Evolutionary conservation across 306 rosid genomes (phyloP), one percentile per base, ranked within the genome.

Genomic region (Neltuma alba): DNA sequence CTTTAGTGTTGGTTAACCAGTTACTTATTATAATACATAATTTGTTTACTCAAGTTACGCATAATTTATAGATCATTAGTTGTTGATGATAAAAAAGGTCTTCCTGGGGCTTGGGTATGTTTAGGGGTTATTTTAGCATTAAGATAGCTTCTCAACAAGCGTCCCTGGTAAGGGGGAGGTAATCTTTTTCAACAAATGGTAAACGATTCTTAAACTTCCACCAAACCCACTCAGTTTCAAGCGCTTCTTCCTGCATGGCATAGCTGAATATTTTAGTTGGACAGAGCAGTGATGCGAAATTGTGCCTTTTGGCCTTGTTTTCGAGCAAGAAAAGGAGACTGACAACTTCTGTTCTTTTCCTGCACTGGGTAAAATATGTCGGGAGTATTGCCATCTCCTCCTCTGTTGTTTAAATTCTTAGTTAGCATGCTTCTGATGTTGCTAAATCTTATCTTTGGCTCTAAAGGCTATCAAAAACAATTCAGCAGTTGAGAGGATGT

Each of bases 331-430:
- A 88, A 93, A 87, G 97, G 94, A 85, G 97, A 88, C 86, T 82
- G 88, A 62, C 88, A 80, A 87, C 91, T 79, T 91, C 88, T 90
- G 89, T 91, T 87, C 89, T 83, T 82, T 85, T 84, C 89, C 88
- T 87, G 88, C 94, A 79, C 87, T 93, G 90, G 94, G 96, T 96
- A 96, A 92, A 89, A 87, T 80, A 79, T 88, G 89, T 90, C 37
- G 87, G 94, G 97, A 88, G 93, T 88, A 89, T 79, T 87, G 86
- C 89, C 85, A 75, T 87, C 93, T 89, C 91, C 84, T 83, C 85
- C 88, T 89, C 89, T 82, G 87, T 57, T 80, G 80, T 79, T 86
- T 86, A 76, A 87, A 67, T 83, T 86, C 88, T 67, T 85, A 83
- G 66, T 80, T 80, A 83, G 77, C 83, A 13, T 93, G 79, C 83